Percentiles rank a stretch among this genome's conserved stretches.
These are phyloP conservation scores for Bathelium albidoporum DNA, from an alignment of 495 filamentous ascomycete species.

Conservation along the genomic window DNA sequence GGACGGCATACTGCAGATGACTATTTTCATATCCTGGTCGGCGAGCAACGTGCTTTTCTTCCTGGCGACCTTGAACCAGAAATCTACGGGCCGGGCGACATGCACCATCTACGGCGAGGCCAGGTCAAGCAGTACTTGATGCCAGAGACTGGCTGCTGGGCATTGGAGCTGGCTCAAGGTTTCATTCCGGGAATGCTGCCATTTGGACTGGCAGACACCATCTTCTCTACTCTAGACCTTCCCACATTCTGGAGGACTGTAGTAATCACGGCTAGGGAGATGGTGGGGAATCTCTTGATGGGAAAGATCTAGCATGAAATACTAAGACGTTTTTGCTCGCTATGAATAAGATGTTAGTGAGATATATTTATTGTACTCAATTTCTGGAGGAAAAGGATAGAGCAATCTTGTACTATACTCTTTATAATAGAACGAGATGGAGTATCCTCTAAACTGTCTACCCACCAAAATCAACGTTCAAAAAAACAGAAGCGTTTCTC, in stretches of 20 bases:
- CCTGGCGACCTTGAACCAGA: conserved; percentile 61
- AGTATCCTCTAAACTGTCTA: too few relatives aligned
- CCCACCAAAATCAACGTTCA: too few relatives aligned
- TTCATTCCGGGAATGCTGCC: conserved; percentile 87
- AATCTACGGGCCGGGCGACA: conserved; percentile 60
- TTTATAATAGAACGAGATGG: too few relatives aligned
- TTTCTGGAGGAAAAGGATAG: too few relatives aligned
- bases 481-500: too few relatives aligned
- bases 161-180: conserved; percentile 77
- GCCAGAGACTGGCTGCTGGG: conserved; percentile 61
- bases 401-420: too few relatives aligned
- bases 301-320: conserved; percentile 52
- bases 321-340: background rate
- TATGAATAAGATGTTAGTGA: background rate
- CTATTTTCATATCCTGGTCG: conserved; percentile 81
- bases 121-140: conserved; percentile 79
- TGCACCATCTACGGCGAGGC: conserved; percentile 70
- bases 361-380: too few relatives aligned
- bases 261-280: conserved; percentile 59
- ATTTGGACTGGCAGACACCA: conserved; percentile 74
- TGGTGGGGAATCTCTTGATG: conserved; percentile 56
- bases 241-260: conserved; percentile 68
- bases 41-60: conserved; percentile 61
- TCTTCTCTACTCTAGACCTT: conserved; percentile 54
- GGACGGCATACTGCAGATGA: conserved; percentile 83